phyloP scores from a whole-genome alignment of 1,139 yeast genomes.

The Pichia sp. region DNA sequence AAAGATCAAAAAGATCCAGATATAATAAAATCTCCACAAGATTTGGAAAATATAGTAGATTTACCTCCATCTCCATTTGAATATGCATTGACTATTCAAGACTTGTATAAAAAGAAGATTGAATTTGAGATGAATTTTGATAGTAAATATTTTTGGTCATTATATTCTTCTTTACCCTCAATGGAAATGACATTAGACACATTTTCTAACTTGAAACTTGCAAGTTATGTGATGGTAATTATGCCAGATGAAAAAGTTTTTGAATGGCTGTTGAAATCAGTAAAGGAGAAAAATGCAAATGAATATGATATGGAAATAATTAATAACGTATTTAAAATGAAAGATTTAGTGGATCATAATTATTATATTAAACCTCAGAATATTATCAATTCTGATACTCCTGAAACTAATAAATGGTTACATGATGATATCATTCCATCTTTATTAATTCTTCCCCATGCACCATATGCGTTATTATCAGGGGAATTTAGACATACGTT shows the following conservation, averaged over 20 bases:
- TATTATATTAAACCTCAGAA: no score
- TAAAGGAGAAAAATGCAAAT: slow-evolving; percentile 25
- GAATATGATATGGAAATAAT: slow-evolving; percentile 50
- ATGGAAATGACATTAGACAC: slow-evolving; percentile 16
- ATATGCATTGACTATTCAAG: slow-evolving; percentile 16
- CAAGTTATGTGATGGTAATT: slow-evolving; percentile 43
- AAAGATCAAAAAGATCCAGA: slow-evolving; percentile 2
- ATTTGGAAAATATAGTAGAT: slow-evolving; percentile 7
- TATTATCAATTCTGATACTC: no score
- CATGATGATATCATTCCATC: slow-evolving; percentile 22
- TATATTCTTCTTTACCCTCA: slow-evolving; percentile 21
- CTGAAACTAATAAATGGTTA: slow-evolving; percentile 7
- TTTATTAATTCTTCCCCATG: slow-evolving; percentile 40
- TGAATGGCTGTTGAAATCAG: slow-evolving; percentile 31
- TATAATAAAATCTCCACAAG: slow-evolving; percentile 3
- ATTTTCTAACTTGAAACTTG: slow-evolving; percentile 27
- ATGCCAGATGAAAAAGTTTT: slow-evolving; percentile 34
- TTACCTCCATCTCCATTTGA: slow-evolving; percentile 20
- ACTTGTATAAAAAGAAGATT: slow-evolving; percentile 18
- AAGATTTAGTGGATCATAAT: slow-evolving; percentile 8
- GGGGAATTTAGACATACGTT: slow-evolving; percentile 41
- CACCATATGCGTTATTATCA: slow-evolving; percentile 41
- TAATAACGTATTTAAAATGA: slow-evolving; percentile 33
- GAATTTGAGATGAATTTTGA: slow-evolving; percentile 13
- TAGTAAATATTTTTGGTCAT: slow-evolving; percentile 7